phyloP scores from a whole-genome alignment of 495 filamentous ascomycete genomes.

The Parachaetomium inaequale region DNA sequence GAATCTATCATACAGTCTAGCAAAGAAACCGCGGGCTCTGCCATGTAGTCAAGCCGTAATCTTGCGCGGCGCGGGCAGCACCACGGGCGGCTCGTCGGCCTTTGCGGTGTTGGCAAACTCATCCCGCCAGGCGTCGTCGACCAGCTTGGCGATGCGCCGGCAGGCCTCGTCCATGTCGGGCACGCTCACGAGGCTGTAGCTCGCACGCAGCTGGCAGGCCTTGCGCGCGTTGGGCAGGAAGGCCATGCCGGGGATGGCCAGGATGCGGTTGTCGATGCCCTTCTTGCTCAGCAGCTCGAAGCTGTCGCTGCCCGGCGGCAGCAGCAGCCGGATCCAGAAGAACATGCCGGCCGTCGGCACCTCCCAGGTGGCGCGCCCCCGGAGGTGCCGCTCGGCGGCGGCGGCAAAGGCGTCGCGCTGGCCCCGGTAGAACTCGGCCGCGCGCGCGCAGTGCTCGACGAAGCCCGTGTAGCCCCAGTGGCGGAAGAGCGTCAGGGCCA shows the following conservation, averaged over 20 bases:
- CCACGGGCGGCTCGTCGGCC: neutral
- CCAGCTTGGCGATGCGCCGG: slow-evolving; percentile 10
- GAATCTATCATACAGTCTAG: neutral
- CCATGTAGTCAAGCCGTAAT: neutral
- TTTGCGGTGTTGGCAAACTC: neutral
- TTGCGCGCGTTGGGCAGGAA: slow-evolving; percentile 15
- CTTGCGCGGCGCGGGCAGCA: neutral
- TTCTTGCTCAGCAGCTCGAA: slow-evolving; percentile 14
- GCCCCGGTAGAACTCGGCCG: neutral
- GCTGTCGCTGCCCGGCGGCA: slow-evolving; percentile 15
- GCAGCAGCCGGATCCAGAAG: slow-evolving; percentile 16
- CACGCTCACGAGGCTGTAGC: slow-evolving; percentile 13
- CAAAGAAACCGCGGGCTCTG: too few species aligned
- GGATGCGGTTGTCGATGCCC: slow-evolving; percentile 10
- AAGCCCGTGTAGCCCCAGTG: slow-evolving; percentile 19
- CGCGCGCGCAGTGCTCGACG: slow-evolving; percentile 6
- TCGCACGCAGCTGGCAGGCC: slow-evolving; percentile 11
- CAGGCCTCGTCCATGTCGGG: slow-evolving; percentile 14
- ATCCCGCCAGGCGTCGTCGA: slow-evolving; percentile 8
- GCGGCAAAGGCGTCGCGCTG: slow-evolving; percentile 17
- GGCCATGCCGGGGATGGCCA: slow-evolving; percentile 15
- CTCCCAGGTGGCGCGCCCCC: slow-evolving; percentile 13
- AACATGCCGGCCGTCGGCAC: slow-evolving; percentile 16
- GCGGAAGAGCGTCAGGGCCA: slow-evolving; percentile 7
- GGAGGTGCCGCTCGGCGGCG: slow-evolving; percentile 13